Base-by-base conservation (phyloP, 305 asterid species). In the Lippia alba region DNA sequence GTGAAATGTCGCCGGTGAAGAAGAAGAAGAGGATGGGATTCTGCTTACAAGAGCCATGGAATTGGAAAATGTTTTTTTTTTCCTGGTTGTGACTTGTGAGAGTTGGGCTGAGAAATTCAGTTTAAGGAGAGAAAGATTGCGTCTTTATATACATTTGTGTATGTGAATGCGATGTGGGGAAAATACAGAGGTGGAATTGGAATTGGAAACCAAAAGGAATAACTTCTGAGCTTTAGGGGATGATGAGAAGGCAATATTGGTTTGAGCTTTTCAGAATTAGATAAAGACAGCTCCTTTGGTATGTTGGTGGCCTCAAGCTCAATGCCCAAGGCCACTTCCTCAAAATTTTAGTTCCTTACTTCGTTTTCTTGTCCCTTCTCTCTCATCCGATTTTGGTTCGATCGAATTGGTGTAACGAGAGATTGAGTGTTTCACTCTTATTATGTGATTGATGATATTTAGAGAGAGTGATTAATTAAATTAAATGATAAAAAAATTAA, bases 41-140 rank as follows among this genome's bases (percentile, higher is more conserved):
- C 74, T 83, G 80, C 71, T 77, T 45, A 83, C 74, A 19, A 89
- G 79, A 58, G 91, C 96, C 98, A 93, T 39, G 51, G 46, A 56
- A 33, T 24, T 53, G 49, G 15, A 30, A 14, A 63, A 7, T 14
- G 12, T 48, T 33, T 57, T 44, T n/a, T n/a, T n/a, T n/a, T n/a
- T n/a, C n/a, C n/a, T n/a, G n/a, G n/a, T n/a, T n/a, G n/a, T n/a
- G n/a, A n/a, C n/a, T 30, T 39, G 16, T n/a, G 56, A 46, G 14
- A 12, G 66, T 9, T 10, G 8, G 12, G 45, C 41, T 7, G 57
- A 12, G 33, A 30, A 40, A 39, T 65, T 50, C 48, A 48, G 16
- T 49, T 33, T 33, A 44, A 15, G 4, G 64, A 20, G 8, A 17
- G 0, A 57, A 64, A 36, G 33, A 12, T 12, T 41, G 16, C 5